Conservation (phyloP, 164 flowering plant species). For the Stephania yunnanensis region DNA sequence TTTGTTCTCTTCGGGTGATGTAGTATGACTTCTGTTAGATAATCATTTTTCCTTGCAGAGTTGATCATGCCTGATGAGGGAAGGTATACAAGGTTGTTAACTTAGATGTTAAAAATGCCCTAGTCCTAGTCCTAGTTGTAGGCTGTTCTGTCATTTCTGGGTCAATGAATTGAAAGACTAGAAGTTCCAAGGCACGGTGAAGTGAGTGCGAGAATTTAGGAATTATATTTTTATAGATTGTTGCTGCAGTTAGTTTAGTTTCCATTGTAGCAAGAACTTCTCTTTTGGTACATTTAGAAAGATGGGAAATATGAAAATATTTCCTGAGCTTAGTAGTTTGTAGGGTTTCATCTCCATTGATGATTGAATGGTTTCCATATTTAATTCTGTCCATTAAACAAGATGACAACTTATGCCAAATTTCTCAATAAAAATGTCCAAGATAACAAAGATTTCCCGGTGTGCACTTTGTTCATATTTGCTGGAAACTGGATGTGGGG, state of each 20-base stretch:
- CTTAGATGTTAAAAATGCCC: neutral
- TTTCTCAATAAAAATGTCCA: too few relatives aligned
- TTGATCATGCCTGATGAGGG: neutral
- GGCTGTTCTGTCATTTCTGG: neutral
- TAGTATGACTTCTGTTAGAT: neutral
- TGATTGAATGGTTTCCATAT: too few relatives aligned
- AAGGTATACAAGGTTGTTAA: neutral
- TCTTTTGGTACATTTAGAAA: too few relatives aligned
- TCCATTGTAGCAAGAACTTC: neutral
- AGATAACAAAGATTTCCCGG: too few relatives aligned
- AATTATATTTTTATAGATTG: neutral
- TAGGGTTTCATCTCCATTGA: neutral
- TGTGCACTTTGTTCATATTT: too few relatives aligned
- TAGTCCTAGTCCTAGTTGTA: neutral
- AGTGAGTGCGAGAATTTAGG: neutral
- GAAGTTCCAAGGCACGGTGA: neutral
- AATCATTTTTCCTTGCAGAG: neutral
- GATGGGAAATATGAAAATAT: too few relatives aligned
- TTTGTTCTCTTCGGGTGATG: neutral
- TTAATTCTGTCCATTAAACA: too few relatives aligned
- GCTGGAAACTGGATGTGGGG: too few relatives aligned
- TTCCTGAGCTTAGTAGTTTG: too few relatives aligned
- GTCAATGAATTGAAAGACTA: too few relatives aligned
- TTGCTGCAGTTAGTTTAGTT: neutral
- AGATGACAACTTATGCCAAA: too few relatives aligned